phyloP scores from a whole-genome alignment of 106 monocot species.

The Cymbidium sinense region DNA sequence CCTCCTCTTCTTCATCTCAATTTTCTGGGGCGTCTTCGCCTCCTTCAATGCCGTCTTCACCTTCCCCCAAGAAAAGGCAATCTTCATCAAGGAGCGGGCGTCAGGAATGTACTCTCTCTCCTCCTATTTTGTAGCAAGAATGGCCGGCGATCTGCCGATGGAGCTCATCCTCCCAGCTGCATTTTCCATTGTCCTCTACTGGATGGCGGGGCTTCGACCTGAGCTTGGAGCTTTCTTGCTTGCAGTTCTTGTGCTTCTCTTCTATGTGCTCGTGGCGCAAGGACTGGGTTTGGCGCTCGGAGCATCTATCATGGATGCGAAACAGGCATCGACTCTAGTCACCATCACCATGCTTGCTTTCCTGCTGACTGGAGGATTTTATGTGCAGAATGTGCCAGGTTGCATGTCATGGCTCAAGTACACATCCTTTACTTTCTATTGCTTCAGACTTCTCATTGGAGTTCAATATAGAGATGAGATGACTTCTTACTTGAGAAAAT shows the following conservation, averaged over 20 bases:
- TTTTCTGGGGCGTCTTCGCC: slow-evolving; percentile 36
- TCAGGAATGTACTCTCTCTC: slow-evolving; percentile 27
- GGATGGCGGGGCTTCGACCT: slow-evolving; percentile 25
- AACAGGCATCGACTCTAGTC: slow-evolving; percentile 29
- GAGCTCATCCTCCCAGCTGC: slow-evolving; percentile 28
- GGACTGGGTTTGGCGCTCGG: slow-evolving; percentile 29
- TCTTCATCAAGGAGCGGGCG: slow-evolving; percentile 26
- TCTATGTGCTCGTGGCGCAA: slow-evolving; percentile 26
- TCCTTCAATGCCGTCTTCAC: slow-evolving; percentile 36
- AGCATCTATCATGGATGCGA: slow-evolving; percentile 29
- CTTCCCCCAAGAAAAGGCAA: slow-evolving; percentile 32
- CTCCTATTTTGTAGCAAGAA: slow-evolving; percentile 29
- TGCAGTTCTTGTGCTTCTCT: slow-evolving; percentile 18
- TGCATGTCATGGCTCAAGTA: not conserved
- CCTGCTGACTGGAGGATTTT: slow-evolving; percentile 30
- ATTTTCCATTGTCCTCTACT: slow-evolving; percentile 28
- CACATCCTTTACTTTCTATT: not conserved
- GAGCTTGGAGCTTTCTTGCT: slow-evolving; percentile 11
- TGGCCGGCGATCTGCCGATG: slow-evolving; percentile 21
- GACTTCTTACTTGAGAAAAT: not conserved
- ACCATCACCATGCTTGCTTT: slow-evolving; percentile 24
- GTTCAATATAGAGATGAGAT: not conserved
- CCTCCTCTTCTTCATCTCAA: slow-evolving; percentile 42
- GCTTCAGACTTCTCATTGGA: not conserved
- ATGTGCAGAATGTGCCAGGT: slow-evolving; percentile 5